Base-by-base conservation (phyloP, 2,329 filamentous ascomycete genomes). In the Talaromyces atroroseus region DNA sequence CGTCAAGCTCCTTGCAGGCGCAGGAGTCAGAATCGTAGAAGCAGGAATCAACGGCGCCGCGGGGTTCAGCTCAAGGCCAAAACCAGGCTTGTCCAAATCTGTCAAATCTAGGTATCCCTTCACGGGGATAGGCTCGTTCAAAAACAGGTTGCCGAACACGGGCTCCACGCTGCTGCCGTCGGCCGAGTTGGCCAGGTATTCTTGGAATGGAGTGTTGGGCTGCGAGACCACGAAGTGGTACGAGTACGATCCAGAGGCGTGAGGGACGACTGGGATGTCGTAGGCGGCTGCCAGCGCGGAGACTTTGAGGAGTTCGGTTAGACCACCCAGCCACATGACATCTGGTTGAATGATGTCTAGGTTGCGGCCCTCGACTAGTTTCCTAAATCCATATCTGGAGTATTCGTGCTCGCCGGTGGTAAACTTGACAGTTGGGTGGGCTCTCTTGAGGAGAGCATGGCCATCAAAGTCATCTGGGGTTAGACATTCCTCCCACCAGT, bases 401-500 rank as follows among this genome's bases (percentile, higher is more conserved):
- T 92, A 96, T 73, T 96, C 92, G 76, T 96, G 92, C 78, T 96
- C 92, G 62, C 92, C 92, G 1, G 92, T 96, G 18, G 92, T 96
- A 78, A 96, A 96, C 74, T 95, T 95, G 74, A 92, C 80, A 2
- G 86, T 87, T 0, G 92, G 92, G 69, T 96, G 91, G 1, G 92
- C 92, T 50, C 87, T 85, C 80, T 96, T 96, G 76, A 96, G 85
- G 70, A 90, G 84, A 62, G 85, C 88, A 66, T 95, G 95, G 56
- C 92, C 92, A 66, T 96, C 92, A 49, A 88, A 90, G 76, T 96
- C 92, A 72, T 96, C 92, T 11, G 92, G 92, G 29, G 86, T 88
- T 60, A 96, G 78, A 62, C 90, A 95, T 78, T 96, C 92, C 77
- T 96, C 92, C 90, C 90, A 96, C 92, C 92, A 96, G 78, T 96